Evolutionary conservation across 805 yeast genomes (phyloP), one percentile per base, ranked within the genome.

Genomic region (Tetrapisispora nanseiensis): DNA sequence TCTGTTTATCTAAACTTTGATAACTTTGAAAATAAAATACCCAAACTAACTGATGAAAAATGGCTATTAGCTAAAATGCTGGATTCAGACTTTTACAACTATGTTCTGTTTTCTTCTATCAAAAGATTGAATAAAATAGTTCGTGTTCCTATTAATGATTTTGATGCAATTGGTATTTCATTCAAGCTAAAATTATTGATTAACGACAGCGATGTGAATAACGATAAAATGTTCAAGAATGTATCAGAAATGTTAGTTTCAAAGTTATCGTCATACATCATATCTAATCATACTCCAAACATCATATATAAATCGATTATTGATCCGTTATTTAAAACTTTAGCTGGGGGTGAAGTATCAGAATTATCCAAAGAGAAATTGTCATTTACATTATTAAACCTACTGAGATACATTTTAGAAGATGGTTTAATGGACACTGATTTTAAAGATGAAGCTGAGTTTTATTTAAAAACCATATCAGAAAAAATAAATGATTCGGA

Each of bases 101-200:
- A 55, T 29, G 46, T 71, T 21, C 50, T 65, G 0, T 50, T 63
- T 4, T 42, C 61, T 1, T 61, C 70, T 2, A 43, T 61, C 10
- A 35, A 51, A 1, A 49, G 54, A 10, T 35, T 74, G 13, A 44
- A 45, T 10, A 48, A 42, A 1, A 46, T 59, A 1, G 48, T 57
- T 12, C 66, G 69, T 39, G 53, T 69, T 20, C 74, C 78, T 3
- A 61, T 65, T 8, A 56, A 71, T 11, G 70, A 69, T 24, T 50
- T 72, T 26, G 85, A 80, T 49, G 59, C 71, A 8, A 65, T 74
- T 19, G 74, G 70, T 4, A 52, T 74, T 1, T 40, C 76, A 1
- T 55, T 58, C 33, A 67, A 76, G 49, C 44, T 75, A 3, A 46
- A 54, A 11, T 48, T 59, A 1, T 41, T 71, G 4, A 40, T 69